Percentiles rank a stretch among this genome's conserved stretches.
These are phyloP conservation scores for Arachis hypogaea DNA, from an alignment of 306 rosid genomes.

Conservation along the genomic window DNA sequence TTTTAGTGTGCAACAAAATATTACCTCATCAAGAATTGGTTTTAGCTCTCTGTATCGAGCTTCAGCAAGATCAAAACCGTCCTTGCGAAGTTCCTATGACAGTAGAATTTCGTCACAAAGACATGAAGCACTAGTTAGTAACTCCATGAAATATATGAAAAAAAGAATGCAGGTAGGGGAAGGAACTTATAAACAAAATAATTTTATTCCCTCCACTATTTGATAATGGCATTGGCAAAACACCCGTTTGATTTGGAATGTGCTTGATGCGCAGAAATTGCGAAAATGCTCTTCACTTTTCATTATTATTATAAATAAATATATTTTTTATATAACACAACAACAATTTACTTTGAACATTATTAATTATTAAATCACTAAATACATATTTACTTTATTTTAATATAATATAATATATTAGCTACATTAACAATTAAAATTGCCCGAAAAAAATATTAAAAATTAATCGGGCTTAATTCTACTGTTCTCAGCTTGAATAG, in stretches of 20 bases:
- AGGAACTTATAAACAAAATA: conserved; percentile 8
- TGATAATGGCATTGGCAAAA: background rate
- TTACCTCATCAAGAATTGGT: conserved; percentile 97
- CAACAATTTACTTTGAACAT: no score
- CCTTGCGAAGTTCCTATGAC: conserved; percentile 91
- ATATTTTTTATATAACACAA: no score
- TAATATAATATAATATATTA: no score
- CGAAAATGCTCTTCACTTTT: background rate
- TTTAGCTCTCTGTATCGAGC: conserved; percentile 85
- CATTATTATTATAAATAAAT: no score
- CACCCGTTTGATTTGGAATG: background rate
- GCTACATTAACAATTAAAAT: no score
- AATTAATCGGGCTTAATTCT: no score
- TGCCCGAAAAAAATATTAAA: no score
- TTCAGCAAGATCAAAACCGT: conserved; percentile 97
- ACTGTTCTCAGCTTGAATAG: no score
- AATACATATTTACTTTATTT: no score
- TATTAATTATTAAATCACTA: no score
- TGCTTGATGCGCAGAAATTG: background rate
- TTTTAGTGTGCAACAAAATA: conserved; percentile 25
- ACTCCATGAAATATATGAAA: conserved; percentile 7
- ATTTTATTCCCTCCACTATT: conserved; percentile 15
- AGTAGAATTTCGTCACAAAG: conserved; percentile 34
- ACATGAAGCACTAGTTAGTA: conserved; percentile 19
- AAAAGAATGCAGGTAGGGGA: background rate